phyloP scores from a whole-genome alignment of 2,329 filamentous ascomycete genomes.

The Penicillium sp. region DNA sequence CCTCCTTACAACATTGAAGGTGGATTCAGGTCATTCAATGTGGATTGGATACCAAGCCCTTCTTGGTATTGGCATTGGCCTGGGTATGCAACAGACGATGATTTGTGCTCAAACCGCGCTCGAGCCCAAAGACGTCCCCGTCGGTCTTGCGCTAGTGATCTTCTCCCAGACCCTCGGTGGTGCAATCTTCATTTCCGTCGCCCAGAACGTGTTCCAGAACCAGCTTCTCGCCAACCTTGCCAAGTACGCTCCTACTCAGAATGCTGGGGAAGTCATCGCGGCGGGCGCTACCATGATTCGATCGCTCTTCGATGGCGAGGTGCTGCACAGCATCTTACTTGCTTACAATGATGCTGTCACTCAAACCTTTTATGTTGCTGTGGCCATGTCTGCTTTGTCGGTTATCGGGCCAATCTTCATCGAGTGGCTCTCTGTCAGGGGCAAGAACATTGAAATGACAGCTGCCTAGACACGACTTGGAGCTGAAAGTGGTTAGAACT shows the following conservation, averaged over 20 bases:
- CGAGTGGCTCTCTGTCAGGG: slow-evolving; percentile 46
- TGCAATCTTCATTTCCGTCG: slow-evolving; percentile 39
- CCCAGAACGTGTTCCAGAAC: slow-evolving; percentile 43
- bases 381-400: slow-evolving; percentile 39
- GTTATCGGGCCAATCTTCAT: slow-evolving; percentile 37
- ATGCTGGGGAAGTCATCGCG: slow-evolving; percentile 30
- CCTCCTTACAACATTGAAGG: slow-evolving; percentile 37
- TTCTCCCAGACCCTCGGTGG: slow-evolving; percentile 42
- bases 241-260: slow-evolving; percentile 24
- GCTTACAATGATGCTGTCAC: slow-evolving; percentile 42
- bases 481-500: not conserved
- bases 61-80: slow-evolving; percentile 37
- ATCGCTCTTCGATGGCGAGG: slow-evolving; percentile 25
- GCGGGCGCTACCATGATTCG: slow-evolving; percentile 43
- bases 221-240: slow-evolving; percentile 30
- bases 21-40: slow-evolving; percentile 30
- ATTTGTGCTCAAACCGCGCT: slow-evolving; percentile 39
- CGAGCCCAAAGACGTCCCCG: slow-evolving; percentile 33
- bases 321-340: slow-evolving; percentile 31
- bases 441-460: slow-evolving; percentile 30
- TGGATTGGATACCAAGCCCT: slow-evolving; percentile 46
- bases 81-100: slow-evolving; percentile 39
- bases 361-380: slow-evolving; percentile 41
- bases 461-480: slow-evolving; percentile 7
- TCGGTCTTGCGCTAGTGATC: slow-evolving; percentile 37